Conservation (phyloP, 2,329 filamentous ascomycete genomes). For the Scytalidium sp. region DNA sequence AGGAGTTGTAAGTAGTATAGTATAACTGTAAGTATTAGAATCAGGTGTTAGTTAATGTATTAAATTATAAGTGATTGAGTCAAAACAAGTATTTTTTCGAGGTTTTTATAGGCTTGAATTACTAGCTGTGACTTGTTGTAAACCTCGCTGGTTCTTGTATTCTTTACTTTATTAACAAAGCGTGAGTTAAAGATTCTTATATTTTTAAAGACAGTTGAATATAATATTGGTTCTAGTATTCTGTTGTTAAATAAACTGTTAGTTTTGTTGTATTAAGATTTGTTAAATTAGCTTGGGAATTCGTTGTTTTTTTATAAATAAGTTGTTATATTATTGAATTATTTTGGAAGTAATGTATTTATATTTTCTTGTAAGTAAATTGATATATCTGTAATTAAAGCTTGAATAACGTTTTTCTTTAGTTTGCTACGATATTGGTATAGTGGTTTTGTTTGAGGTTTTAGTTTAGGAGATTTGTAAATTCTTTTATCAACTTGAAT, state of each 20-base stretch:
- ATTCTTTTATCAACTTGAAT: too few species aligned
- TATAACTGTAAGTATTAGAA: slow-evolving; percentile 7
- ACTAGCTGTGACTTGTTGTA: slow-evolving; percentile 14
- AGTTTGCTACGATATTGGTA: background rate
- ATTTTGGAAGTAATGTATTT: background rate
- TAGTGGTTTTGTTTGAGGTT: background rate
- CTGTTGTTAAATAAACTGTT: background rate
- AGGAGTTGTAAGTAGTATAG: background rate
- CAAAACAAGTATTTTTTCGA: slow-evolving; percentile 4
- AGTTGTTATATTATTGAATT: background rate
- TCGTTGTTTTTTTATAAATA: too few species aligned
- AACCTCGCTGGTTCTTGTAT: slow-evolving; percentile 2
- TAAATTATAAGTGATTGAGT: slow-evolving; percentile 13
- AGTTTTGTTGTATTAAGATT: background rate
- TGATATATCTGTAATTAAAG: background rate
- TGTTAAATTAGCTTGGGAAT: background rate
- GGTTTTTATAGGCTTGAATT: slow-evolving; percentile 10
- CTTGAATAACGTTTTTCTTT: background rate
- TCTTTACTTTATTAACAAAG: slow-evolving; percentile 13
- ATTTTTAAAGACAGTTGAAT: background rate
- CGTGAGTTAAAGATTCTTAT: slow-evolving; percentile 7
- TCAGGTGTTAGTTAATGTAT: slow-evolving; percentile 7
- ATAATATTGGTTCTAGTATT: background rate
- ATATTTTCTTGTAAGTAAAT: background rate
- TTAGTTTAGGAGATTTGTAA: too few species aligned